Evolutionary conservation across 768 basidiomycete genomes (phyloP).

Genomic region (Galerina sulciceps): DNA sequence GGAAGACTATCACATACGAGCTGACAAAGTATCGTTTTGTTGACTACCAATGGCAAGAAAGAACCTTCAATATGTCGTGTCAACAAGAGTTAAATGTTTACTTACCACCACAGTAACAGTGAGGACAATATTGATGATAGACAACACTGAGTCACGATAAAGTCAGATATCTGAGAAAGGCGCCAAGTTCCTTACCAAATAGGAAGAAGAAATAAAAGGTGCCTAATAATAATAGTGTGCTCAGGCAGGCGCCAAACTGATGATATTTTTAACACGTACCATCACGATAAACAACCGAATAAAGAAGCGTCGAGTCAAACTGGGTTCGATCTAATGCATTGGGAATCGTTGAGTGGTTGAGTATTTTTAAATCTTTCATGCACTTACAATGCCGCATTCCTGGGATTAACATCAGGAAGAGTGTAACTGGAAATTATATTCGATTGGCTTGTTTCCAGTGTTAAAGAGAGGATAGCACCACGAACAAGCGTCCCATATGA

Average conservation of each 20-base stretch:
- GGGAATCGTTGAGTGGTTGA: not conserved
- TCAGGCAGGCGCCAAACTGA: not conserved
- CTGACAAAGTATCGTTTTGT: slow-evolving; percentile 10
- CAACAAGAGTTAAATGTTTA: not conserved
- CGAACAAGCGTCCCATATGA: slow-evolving; percentile 10
- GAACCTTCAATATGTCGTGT: not conserved
- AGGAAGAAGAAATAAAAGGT: slow-evolving; percentile 13
- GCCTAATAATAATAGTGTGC: not conserved
- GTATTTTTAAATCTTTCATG: not conserved
- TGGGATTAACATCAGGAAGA: slow-evolving; percentile 14
- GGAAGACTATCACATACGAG: not conserved
- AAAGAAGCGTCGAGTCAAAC: slow-evolving; percentile 1
- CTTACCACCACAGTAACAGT: slow-evolving; percentile 5
- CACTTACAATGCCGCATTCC: slow-evolving; percentile 8
- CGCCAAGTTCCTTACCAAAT: slow-evolving; percentile 1
- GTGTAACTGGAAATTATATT: slow-evolving; percentile 1
- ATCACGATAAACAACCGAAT: slow-evolving; percentile 10
- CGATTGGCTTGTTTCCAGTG: not conserved
- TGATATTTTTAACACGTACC: not conserved
- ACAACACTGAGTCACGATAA: slow-evolving; percentile 1
- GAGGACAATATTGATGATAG: slow-evolving; percentile 11
- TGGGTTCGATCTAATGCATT: not conserved
- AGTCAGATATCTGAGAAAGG: not conserved
- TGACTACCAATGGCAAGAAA: not conserved
- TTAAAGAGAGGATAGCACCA: not conserved